phyloP scores from a whole-genome alignment of 108 stramenopile genomes.

The Skeletonema grethae region DNA sequence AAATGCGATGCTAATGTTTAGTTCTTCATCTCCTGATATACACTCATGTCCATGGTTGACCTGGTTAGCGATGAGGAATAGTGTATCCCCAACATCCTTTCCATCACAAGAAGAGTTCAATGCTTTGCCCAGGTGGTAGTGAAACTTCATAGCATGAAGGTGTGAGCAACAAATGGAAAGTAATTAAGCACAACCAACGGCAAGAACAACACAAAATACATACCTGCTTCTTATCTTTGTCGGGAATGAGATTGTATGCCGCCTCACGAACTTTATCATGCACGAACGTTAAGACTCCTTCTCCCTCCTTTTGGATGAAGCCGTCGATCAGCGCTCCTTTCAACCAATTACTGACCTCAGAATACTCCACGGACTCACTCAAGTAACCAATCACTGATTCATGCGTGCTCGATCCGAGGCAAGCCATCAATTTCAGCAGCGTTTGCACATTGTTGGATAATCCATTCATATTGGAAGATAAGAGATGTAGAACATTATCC shows the following conservation, averaged over 20 bases:
- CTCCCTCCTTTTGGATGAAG: slow-evolving; percentile 17
- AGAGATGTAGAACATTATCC: slow-evolving; percentile 46
- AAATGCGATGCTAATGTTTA: not conserved
- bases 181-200: not conserved
- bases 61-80: slow-evolving; percentile 1
- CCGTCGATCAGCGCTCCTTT: slow-evolving; percentile 16
- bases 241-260: slow-evolving; percentile 26
- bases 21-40: not conserved
- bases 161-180: slow-evolving; percentile 45
- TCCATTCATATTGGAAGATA: slow-evolving; percentile 37
- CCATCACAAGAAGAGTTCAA: not conserved
- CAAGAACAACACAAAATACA: not conserved
- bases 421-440: slow-evolving; percentile 29
- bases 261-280: slow-evolving; percentile 62
- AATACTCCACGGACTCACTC: not conserved
- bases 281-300: slow-evolving; percentile 27
- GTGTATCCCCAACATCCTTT: not conserved
- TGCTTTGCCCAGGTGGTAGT: slow-evolving; percentile 3
- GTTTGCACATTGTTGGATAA: slow-evolving; percentile 18
- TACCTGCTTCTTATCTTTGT: not conserved
- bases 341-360: slow-evolving; percentile 6
- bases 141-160: slow-evolving; percentile 29
- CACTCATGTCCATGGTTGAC: slow-evolving; percentile 4
- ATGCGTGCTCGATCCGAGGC: slow-evolving; percentile 32
- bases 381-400: slow-evolving; percentile 11